A percentile compares a stretch with the other conserved stretches of the same genome.
phyloP scores from a whole-genome alignment of 441 rosid species.

The Populus hybrid region DNA sequence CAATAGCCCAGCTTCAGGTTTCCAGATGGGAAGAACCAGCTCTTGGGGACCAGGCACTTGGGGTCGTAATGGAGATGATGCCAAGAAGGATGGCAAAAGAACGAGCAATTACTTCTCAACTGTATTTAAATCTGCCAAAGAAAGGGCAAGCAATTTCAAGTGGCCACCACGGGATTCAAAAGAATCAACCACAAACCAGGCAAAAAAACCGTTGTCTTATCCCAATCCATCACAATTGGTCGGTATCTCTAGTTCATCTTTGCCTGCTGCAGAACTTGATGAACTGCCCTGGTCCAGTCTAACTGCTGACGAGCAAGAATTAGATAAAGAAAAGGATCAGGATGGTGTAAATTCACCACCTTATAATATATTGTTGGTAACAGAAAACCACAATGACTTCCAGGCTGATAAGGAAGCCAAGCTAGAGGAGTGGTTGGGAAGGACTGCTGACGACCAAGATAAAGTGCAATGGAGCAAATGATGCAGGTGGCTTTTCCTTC shows the following conservation, averaged over 20 bases:
- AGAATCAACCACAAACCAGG: slow-evolving; percentile 27
- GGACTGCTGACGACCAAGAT: slow-evolving; percentile 31
- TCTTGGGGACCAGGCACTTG: slow-evolving; percentile 54
- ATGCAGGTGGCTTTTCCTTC: background rate
- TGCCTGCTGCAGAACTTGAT: slow-evolving; percentile 42
- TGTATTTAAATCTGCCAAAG: slow-evolving; percentile 69
- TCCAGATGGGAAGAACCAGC: slow-evolving; percentile 43
- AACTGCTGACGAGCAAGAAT: slow-evolving; percentile 31
- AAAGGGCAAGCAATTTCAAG: slow-evolving; percentile 65
- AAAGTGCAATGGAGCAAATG: slow-evolving; percentile 21
- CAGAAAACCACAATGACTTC: slow-evolving; percentile 53
- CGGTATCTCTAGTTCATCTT: slow-evolving; percentile 41
- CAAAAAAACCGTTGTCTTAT: slow-evolving; percentile 20
- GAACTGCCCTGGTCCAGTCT: slow-evolving; percentile 50
- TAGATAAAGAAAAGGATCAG: slow-evolving; percentile 25
- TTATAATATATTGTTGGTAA: slow-evolving; percentile 15
- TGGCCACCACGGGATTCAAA: slow-evolving; percentile 62
- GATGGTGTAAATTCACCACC: slow-evolving; percentile 15
- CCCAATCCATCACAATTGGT: slow-evolving; percentile 28
- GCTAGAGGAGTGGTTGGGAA: slow-evolving; percentile 82
- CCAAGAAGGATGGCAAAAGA: slow-evolving; percentile 33
- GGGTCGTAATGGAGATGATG: slow-evolving; percentile 36
- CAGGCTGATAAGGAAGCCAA: slow-evolving; percentile 79
- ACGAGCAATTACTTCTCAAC: slow-evolving; percentile 52
- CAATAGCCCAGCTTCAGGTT: slow-evolving; percentile 30